Evolutionary conservation across 371 early-diverging fungal genomes (phyloP), one percentile per base, ranked within the genome.

Genomic region (Paraphysoderma sedebokerense): DNA sequence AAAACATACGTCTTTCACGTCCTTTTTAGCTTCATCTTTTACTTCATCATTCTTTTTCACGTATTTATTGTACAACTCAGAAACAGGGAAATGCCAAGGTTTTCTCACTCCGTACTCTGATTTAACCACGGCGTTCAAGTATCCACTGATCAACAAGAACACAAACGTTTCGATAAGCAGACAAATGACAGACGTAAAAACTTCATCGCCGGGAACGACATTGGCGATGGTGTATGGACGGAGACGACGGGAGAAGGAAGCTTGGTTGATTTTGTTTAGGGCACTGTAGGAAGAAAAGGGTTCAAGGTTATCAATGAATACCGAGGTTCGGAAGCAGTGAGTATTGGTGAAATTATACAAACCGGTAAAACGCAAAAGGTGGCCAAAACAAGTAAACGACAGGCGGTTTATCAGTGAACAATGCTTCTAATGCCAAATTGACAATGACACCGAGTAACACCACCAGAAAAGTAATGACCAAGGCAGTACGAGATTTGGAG

Each of bases 361-460:
- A n/a, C n/a, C n/a, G n/a, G 59, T 77, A 81, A 58, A 81, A 80
- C 11, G 80, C 81, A 57, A 82, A 81, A 3, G 77, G 76, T 2
- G 82, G 79, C 81, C 82, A 83, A 45, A 77, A 47, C 60, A 68
- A 74, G 57, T 69, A 74, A 1, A 60, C 68, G 15, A 56, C 24
- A 17, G 24, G 75, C 54, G 30, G 53, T 55, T 1, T 46, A 31
- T 38, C 52, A 44, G n/a, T 49, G 47, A 56, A 70, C 37, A 77
- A 55, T 3, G 28, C 23, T 36, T 58, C 62, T 8, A 66, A 50
- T 11, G 68, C 72, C 2, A 71, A 39, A 31, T 72, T 65, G 38
- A 76, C 56, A 28, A 82, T 67, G 37, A 78, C 73, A 26, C 67
- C 61, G 47, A 72, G 59, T 27, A 81, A 65, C 5, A 79, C 76